Conservation (phyloP, 768 basidiomycete species). For the Rossbeevera mucosa region DNA sequence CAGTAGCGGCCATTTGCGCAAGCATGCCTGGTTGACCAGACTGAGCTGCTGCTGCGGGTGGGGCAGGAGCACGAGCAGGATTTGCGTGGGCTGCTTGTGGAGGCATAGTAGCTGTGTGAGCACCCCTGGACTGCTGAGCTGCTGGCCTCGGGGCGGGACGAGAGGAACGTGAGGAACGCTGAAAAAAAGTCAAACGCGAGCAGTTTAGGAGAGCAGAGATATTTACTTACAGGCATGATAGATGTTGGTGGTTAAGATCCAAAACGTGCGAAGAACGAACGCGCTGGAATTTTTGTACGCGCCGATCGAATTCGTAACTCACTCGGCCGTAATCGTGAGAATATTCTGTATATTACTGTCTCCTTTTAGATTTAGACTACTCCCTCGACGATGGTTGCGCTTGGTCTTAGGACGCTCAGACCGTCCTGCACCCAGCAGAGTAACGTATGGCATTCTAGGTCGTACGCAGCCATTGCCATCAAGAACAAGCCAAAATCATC, state of each 20-base stretch:
- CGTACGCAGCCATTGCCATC: conserved; percentile 15
- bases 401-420: conserved; percentile 7
- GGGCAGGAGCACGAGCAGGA: conserved; percentile 38
- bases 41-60: conserved; percentile 34
- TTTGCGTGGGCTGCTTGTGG: conserved; percentile 40
- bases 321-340: conserved; percentile 19
- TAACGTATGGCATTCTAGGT: conserved; percentile 16
- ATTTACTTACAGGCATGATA: conserved; percentile 46
- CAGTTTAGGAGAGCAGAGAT: neutral
- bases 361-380: too few relatives aligned
- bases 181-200: neutral
- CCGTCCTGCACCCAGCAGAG: conserved; percentile 25
- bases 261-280: conserved; percentile 17
- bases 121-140: conserved; percentile 41
- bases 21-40: conserved; percentile 66
- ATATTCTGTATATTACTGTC: too few relatives aligned
- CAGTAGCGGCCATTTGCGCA: conserved; percentile 84
- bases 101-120: conserved; percentile 48
- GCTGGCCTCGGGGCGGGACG: conserved; percentile 54
- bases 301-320: conserved; percentile 13
- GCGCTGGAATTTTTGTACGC: conserved; percentile 12
- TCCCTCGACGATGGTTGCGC: conserved; percentile 8
- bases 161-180: conserved; percentile 80
- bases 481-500: conserved; percentile 14
- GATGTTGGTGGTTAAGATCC: conserved; percentile 16